Conservation (phyloP, 73 alveolate genomes). For the Halteria grandinella region DNA sequence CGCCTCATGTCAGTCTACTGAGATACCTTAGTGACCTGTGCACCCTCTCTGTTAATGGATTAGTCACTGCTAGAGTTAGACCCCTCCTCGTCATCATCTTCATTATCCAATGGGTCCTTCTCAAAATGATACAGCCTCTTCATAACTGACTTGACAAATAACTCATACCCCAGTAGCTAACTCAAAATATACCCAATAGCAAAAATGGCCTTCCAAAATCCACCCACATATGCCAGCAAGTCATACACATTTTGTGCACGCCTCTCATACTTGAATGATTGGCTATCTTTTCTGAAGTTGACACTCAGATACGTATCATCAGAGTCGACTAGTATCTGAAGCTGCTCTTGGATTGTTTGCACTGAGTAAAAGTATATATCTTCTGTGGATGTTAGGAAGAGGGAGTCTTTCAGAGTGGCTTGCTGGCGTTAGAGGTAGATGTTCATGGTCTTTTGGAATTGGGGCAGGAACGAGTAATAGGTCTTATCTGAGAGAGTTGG, state of each 20-base stretch:
- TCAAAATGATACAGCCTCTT: conserved; percentile 2
- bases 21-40: not conserved
- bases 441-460: not conserved
- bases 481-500: not conserved
- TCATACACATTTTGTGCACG: not conserved
- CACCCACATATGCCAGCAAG: conserved; percentile 9
- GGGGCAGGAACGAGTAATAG: conserved; percentile 10
- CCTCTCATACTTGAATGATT: not conserved
- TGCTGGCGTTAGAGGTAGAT: not conserved
- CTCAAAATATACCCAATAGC: conserved; percentile 13
- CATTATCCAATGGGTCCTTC: not conserved
- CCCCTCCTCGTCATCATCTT: not conserved
- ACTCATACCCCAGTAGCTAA: not conserved
- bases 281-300: conserved; percentile 3
- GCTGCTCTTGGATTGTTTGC: not conserved
- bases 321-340: not conserved
- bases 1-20: not conserved
- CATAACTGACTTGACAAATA: not conserved
- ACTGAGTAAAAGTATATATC: not conserved
- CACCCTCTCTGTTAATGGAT: not conserved
- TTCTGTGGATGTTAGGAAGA: not conserved
- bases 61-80: not conserved
- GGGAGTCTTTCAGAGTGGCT: conserved; percentile 1
- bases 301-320: conserved; percentile 16
- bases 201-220: conserved; percentile 24